These are phyloP conservation scores for Penicillium sp. DNA, from an alignment of 2,329 filamentous ascomycete species.

Conservation along the genomic window DNA sequence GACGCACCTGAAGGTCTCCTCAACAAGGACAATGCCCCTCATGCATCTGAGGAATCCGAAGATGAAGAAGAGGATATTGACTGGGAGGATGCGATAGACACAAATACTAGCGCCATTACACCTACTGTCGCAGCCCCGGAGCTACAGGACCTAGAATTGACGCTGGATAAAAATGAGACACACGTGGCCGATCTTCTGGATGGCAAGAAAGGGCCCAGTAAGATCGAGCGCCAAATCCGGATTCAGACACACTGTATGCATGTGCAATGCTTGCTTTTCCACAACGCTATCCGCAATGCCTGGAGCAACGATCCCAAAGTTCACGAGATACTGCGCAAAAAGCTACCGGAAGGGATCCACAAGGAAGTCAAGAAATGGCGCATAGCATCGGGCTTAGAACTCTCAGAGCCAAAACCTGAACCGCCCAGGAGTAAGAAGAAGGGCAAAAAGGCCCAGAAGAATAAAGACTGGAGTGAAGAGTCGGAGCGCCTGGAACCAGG, in stretches of 20 bases:
- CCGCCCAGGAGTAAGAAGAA: conserved; percentile 45
- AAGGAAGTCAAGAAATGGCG: conserved; percentile 74
- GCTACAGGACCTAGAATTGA: conserved; percentile 71
- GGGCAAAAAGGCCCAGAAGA: conserved; percentile 42
- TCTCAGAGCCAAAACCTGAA: conserved; percentile 43
- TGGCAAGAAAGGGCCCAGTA: conserved; percentile 79
- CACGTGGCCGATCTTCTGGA: conserved; percentile 62
- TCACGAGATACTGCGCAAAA: conserved; percentile 72
- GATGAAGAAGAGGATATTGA: conserved; percentile 59
- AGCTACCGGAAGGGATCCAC: conserved; percentile 66
- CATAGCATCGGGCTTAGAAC: conserved; percentile 63
- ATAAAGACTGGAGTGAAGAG: conserved; percentile 69
- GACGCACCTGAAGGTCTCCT: conserved; percentile 31
- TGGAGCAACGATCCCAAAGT: conserved; percentile 79
- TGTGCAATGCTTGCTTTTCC: conserved; percentile 82
- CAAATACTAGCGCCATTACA: conserved; percentile 36
- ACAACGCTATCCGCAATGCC: conserved; percentile 80
- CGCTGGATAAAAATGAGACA: conserved; percentile 56
- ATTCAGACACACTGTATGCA: conserved; percentile 82
- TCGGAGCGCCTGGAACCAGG: conserved; percentile 70
- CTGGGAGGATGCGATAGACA: conserved; percentile 58
- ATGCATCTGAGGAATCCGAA: conserved; percentile 18
- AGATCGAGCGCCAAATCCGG: conserved; percentile 76
- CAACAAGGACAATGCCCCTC: not conserved
- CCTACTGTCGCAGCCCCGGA: conserved; percentile 49